These are phyloP conservation scores for Scedosporium dehoogii DNA, from an alignment of 2,329 filamentous ascomycete species.

Conservation along the genomic window DNA sequence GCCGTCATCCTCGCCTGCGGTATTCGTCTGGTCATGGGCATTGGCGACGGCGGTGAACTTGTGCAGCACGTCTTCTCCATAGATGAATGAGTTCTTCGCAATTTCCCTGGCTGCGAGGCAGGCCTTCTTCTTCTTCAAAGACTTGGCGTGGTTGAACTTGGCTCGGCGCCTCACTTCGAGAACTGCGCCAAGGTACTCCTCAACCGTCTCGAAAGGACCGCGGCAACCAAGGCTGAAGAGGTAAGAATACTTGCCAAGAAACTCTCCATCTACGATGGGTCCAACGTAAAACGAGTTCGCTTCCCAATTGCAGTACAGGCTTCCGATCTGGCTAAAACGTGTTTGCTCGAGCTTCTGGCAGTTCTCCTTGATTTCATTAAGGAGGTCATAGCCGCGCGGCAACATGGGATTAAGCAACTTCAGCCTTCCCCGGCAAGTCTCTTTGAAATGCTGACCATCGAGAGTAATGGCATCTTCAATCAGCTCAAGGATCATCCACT, in stretches of 20 bases:
- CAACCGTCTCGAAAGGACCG: background rate
- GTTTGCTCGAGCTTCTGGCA: background rate
- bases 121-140: background rate
- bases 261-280: background rate
- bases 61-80: background rate
- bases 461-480: background rate
- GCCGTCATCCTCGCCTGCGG: background rate
- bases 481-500: conserved; percentile 11
- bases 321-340: conserved; percentile 7
- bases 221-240: background rate
- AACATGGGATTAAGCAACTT: background rate
- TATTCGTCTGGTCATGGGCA: background rate
- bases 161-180: background rate
- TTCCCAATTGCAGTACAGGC: conserved; percentile 9
- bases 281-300: conserved; percentile 6
- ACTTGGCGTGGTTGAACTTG: background rate
- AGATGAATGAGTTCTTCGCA: background rate
- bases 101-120: background rate
- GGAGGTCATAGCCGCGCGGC: background rate
- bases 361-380: background rate
- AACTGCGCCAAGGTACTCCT: background rate
- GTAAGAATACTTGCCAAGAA: conserved; percentile 2
- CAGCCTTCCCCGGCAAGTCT: background rate
- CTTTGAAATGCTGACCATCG: background rate
- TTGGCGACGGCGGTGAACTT: background rate